Percentiles rank a stretch among this genome's conserved stretches.
Conservation (phyloP, 1,139 yeast species). For the Pichia sp. region DNA sequence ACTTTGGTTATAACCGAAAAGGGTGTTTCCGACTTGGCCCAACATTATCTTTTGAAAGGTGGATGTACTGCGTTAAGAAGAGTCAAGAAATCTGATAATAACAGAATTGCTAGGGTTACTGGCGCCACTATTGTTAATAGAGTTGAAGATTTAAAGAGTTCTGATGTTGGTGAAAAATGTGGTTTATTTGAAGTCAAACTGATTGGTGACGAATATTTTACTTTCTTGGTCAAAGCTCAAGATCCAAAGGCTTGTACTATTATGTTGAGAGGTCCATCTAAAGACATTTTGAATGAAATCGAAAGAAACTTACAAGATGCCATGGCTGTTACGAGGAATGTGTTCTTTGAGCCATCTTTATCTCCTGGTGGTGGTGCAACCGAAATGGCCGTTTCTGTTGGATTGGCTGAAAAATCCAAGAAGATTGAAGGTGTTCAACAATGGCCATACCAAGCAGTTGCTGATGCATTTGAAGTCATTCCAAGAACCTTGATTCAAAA, state of each 20-base stretch:
- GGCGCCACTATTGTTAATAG: slow-evolving; percentile 97
- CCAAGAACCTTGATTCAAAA: slow-evolving; percentile 96
- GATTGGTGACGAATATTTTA: slow-evolving; percentile 95
- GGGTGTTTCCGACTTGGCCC: slow-evolving; percentile 98
- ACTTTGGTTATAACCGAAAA: slow-evolving; percentile 95
- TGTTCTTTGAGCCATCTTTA: slow-evolving; percentile 86
- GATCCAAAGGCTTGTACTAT: slow-evolving; percentile 93
- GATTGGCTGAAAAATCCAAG: slow-evolving; percentile 84
- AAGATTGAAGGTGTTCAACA: slow-evolving; percentile 91
- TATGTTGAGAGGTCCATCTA: slow-evolving; percentile 90
- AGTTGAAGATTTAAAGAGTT: slow-evolving; percentile 85
- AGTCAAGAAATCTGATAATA: slow-evolving; percentile 91
- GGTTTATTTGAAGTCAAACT: slow-evolving; percentile 89
- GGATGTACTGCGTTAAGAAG: slow-evolving; percentile 91
- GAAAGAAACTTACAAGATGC: slow-evolving; percentile 98
- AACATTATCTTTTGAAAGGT: slow-evolving; percentile 89
- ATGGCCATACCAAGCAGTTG: slow-evolving; percentile 98
- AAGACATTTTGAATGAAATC: slow-evolving; percentile 91
- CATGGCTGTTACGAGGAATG: slow-evolving; percentile 96
- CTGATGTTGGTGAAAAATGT: slow-evolving; percentile 84
- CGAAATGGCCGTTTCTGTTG: slow-evolving; percentile 95
- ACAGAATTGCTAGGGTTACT: slow-evolving; percentile 93
- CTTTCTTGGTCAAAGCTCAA: slow-evolving; percentile 72
- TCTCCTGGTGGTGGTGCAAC: slow-evolving; percentile 99
- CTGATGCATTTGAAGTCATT: slow-evolving; percentile 96